Evolutionary conservation across 345 rosid species (phyloP).

Genomic region (Gossypium mustelinum): DNA sequence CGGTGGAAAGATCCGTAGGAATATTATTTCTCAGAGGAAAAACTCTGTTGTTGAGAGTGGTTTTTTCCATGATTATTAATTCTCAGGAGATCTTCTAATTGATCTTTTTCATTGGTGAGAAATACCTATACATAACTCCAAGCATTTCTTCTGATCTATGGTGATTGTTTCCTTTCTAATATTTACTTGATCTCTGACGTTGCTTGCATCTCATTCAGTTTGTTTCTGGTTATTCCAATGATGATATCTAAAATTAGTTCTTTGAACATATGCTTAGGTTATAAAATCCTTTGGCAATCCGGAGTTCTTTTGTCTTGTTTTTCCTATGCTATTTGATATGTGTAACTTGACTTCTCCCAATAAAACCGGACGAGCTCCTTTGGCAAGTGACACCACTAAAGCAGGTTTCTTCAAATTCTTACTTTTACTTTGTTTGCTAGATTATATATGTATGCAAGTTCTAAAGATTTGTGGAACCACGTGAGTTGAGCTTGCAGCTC

Average conservation of each 20-base stretch:
- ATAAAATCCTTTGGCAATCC: constrained; percentile 70
- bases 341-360: constrained; percentile 46
- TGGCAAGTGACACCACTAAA: constrained; percentile 44
- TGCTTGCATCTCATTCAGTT: not conserved
- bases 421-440: constrained; percentile 7
- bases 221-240: constrained; percentile 4
- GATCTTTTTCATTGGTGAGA: not conserved
- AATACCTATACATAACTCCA: not conserved
- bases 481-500: not conserved
- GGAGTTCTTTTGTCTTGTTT: constrained; percentile 63
- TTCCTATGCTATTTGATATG: constrained; percentile 67
- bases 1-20: not conserved
- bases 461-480: not conserved
- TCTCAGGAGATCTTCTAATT: not conserved
- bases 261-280: constrained; percentile 42
- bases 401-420: constrained; percentile 47
- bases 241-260: not conserved
- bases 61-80: not conserved
- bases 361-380: constrained; percentile 36
- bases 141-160: constrained; percentile 2
- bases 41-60: not conserved
- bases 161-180: not conserved
- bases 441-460: not conserved
- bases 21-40: not conserved
- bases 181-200: not conserved